Percentiles rank a stretch among this genome's conserved stretches.
phyloP scores from a whole-genome alignment of 2,329 filamentous ascomycete genomes.

The Trichoderma breve region DNA sequence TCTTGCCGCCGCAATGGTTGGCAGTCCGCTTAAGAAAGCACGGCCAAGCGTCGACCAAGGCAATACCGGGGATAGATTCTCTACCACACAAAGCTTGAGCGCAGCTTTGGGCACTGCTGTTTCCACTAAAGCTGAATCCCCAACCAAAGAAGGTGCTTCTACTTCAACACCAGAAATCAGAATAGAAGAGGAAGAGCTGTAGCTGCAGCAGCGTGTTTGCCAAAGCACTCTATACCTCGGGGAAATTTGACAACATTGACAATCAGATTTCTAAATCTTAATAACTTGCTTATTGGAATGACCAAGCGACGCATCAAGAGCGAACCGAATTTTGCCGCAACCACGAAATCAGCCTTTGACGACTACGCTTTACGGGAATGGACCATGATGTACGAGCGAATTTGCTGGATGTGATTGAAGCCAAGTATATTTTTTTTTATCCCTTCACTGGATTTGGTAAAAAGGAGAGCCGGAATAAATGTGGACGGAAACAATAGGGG shows the following conservation, averaged over 20 bases:
- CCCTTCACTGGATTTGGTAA: neutral
- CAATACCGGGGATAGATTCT: slow-evolving; percentile 27
- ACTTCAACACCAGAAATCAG: slow-evolving; percentile 28
- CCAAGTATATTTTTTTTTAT: slow-evolving; percentile 4
- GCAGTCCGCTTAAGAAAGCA: slow-evolving; percentile 74
- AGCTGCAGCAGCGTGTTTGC: slow-evolving; percentile 8
- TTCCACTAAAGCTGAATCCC: slow-evolving; percentile 26
- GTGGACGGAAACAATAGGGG: neutral
- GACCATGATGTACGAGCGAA: slow-evolving; percentile 20
- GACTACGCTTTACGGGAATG: neutral
- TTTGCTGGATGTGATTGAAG: slow-evolving; percentile 10
- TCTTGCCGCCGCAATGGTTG: slow-evolving; percentile 47
- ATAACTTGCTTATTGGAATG: slow-evolving; percentile 15
- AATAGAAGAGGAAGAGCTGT: slow-evolving; percentile 42
- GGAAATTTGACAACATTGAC: neutral
- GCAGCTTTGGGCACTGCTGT: slow-evolving; percentile 35
- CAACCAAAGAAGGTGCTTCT: slow-evolving; percentile 25
- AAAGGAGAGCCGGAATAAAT: slow-evolving; percentile 15
- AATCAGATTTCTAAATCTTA: neutral
- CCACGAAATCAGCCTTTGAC: neutral
- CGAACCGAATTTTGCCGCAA: neutral
- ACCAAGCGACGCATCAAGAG: slow-evolving; percentile 7
- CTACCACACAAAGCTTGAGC: slow-evolving; percentile 35
- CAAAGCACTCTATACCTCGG: neutral
- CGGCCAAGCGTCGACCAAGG: slow-evolving; percentile 53